A percentile compares a stretch with the other conserved stretches of the same genome.
Evolutionary conservation across 2,329 filamentous ascomycete species (phyloP).

Genomic region (Fusarium sp.): DNA sequence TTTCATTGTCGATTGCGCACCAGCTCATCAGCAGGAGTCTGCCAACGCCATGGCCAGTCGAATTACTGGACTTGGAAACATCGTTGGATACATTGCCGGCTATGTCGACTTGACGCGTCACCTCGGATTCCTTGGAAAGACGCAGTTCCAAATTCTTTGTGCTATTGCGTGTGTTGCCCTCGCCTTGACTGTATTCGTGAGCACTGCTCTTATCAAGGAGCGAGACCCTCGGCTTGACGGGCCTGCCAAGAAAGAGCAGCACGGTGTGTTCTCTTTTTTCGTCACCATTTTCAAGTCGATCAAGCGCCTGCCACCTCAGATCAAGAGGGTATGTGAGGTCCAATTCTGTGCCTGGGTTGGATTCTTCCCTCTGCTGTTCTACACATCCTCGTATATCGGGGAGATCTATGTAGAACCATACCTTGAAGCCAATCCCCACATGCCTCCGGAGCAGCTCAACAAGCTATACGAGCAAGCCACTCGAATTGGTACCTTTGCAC

Average conservation of each 20-base stretch:
- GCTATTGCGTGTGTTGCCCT: slow-evolving; percentile 84
- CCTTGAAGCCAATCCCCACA: slow-evolving; percentile 80
- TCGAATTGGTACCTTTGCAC: slow-evolving; percentile 86
- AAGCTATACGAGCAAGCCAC: slow-evolving; percentile 86
- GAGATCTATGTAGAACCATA: slow-evolving; percentile 91
- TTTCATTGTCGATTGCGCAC: slow-evolving; percentile 93
- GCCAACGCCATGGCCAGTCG: slow-evolving; percentile 96
- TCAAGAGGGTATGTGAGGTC: slow-evolving; percentile 82
- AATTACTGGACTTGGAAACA: slow-evolving; percentile 88
- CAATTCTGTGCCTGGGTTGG: slow-evolving; percentile 93
- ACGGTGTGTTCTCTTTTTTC: slow-evolving; percentile 84
- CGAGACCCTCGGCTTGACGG: slow-evolving; percentile 82
- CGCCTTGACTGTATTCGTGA: slow-evolving; percentile 75
- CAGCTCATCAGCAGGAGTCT: slow-evolving; percentile 90
- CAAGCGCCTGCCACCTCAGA: slow-evolving; percentile 82
- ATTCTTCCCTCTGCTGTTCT: slow-evolving; percentile 96
- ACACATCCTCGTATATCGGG: slow-evolving; percentile 92
- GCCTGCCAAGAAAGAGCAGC: slow-evolving; percentile 67
- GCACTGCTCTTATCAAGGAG: slow-evolving; percentile 77
- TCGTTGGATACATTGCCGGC: slow-evolving; percentile 88
- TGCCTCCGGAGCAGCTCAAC: slow-evolving; percentile 81
- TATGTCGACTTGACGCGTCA: slow-evolving; percentile 82
- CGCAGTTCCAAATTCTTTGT: slow-evolving; percentile 93
- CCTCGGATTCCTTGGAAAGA: slow-evolving; percentile 84
- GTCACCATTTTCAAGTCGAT: slow-evolving; percentile 81